phyloP scores from a whole-genome alignment of 202 grass and related monocot genomes.

The Elaeis oleifera region DNA sequence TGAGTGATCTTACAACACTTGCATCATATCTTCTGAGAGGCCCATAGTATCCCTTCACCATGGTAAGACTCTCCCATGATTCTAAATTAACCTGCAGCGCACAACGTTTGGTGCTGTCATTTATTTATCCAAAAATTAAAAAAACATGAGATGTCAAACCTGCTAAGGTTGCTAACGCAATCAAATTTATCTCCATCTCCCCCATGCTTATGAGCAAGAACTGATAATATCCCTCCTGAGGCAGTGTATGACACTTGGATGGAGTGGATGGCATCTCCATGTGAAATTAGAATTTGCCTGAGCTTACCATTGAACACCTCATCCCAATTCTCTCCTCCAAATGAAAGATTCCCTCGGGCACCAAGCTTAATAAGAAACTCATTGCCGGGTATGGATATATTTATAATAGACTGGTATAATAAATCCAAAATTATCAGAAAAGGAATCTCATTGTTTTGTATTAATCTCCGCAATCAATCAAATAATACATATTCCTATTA shows the following conservation, averaged over 20 bases:
- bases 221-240: background rate
- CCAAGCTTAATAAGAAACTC: no score
- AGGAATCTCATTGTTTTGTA: no score
- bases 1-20: background rate
- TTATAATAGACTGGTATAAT: no score
- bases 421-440: no score
- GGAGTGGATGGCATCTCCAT: slow-evolving; percentile 3
- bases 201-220: background rate
- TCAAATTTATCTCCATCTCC: background rate
- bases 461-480: no score
- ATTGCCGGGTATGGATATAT: no score
- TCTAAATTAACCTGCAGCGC: background rate
- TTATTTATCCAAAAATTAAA: no score
- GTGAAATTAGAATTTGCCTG: background rate
- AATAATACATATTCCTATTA: no score
- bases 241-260: background rate
- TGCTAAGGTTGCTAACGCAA: background rate
- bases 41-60: background rate
- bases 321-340: background rate
- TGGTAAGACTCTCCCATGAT: background rate
- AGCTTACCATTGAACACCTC: background rate
- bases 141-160: no score
- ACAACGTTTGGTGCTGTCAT: no score
- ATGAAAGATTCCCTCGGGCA: background rate
- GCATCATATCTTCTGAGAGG: background rate